Percentiles rank a stretch among this genome's conserved stretches.
These are phyloP conservation scores for Starmerella floris DNA, from an alignment of 805 yeast species.

Conservation along the genomic window DNA sequence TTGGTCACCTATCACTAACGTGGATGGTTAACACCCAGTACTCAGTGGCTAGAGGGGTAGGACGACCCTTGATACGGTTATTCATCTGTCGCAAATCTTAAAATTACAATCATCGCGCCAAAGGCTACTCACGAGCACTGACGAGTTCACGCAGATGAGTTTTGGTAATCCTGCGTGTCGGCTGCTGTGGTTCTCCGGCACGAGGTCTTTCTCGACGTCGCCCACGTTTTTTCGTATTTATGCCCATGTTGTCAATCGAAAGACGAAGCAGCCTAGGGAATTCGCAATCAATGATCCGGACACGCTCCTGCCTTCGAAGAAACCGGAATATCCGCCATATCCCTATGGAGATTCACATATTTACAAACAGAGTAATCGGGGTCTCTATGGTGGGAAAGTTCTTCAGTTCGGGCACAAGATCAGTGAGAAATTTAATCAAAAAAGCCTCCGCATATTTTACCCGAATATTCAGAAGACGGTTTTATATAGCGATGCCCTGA, in stretches of 20 bases:
- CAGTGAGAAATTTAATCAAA: conserved; percentile 57
- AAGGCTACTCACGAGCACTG: no score
- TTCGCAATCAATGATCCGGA: conserved; percentile 40
- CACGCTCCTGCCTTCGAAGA: conserved; percentile 30
- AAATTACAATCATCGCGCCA: no score
- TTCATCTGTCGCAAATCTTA: no score
- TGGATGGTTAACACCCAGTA: no score
- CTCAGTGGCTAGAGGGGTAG: no score
- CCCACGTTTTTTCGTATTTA: conserved; percentile 12
- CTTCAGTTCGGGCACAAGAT: conserved; percentile 63
- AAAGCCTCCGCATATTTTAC: conserved; percentile 57
- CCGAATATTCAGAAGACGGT: conserved; percentile 69
- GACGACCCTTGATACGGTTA: no score
- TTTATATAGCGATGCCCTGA: conserved; percentile 73
- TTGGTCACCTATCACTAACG: no score
- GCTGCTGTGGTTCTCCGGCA: not conserved
- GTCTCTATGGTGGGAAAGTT: conserved; percentile 81
- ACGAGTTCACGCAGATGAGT: not conserved
- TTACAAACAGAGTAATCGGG: conserved; percentile 75
- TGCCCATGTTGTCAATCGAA: conserved; percentile 24
- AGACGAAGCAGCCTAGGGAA: conserved; percentile 18
- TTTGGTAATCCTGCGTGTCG: not conserved
- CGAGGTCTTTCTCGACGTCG: not conserved
- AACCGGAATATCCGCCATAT: conserved; percentile 43
- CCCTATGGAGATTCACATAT: conserved; percentile 66